phyloP scores from a whole-genome alignment of 2,329 filamentous ascomycete species.

The Tolypocladium inflatum region DNA sequence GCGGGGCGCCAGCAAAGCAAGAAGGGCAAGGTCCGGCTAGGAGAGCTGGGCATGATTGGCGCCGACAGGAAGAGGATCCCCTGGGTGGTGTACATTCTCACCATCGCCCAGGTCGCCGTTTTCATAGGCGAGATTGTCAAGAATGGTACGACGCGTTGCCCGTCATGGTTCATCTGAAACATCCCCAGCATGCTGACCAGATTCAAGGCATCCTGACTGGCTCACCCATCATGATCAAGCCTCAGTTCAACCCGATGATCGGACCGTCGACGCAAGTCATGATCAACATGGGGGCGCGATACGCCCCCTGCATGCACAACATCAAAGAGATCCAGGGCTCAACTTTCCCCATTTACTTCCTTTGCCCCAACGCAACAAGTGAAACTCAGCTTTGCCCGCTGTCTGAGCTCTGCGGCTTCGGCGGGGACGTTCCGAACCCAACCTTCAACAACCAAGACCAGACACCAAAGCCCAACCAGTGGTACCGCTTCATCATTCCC shows the following conservation, averaged over 20 bases:
- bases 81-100: constrained; percentile 76
- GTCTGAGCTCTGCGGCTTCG: constrained; percentile 75
- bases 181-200: background rate
- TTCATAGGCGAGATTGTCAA: constrained; percentile 84
- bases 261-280: constrained; percentile 82
- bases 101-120: constrained; percentile 66
- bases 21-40: constrained; percentile 41
- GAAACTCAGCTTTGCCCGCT: constrained; percentile 57
- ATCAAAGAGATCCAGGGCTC: constrained; percentile 53
- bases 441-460: constrained; percentile 41
- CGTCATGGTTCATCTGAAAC: background rate
- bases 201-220: constrained; percentile 63
- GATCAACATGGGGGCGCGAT: constrained; percentile 95
- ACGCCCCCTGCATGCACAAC: constrained; percentile 90
- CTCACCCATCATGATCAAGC: constrained; percentile 68
- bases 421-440: constrained; percentile 56
- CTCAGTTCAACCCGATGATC: constrained; percentile 93
- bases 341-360: constrained; percentile 46
- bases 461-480: constrained; percentile 70
- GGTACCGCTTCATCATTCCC: constrained; percentile 91
- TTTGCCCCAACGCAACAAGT: constrained; percentile 72
- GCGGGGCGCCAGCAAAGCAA: constrained; percentile 16
- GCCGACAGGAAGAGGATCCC: constrained; percentile 51
- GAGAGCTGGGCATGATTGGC: constrained; percentile 51
- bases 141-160: constrained; percentile 52